These are phyloP conservation scores for Parietaria judaica DNA, from an alignment of 306 rosid genomes.

Conservation along the genomic window DNA sequence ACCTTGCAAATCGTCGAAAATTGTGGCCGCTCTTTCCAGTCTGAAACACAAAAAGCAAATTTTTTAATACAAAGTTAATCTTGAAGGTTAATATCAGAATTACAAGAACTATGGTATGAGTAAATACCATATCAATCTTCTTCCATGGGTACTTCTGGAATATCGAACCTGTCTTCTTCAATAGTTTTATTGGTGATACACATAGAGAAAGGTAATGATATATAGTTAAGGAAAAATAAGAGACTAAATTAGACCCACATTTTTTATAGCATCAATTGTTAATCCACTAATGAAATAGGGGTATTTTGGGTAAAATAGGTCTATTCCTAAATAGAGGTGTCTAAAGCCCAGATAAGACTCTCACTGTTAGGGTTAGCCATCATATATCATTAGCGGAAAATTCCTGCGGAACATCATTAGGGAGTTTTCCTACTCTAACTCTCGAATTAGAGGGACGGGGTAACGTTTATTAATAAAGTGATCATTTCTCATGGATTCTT, in stretches of 20 bases:
- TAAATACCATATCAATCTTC: conserved; percentile 32
- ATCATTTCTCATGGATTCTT: too few relatives aligned
- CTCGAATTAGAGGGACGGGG: too few relatives aligned
- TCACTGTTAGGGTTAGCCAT: too few relatives aligned
- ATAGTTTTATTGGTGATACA: conserved; percentile 56
- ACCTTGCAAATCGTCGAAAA: neutral
- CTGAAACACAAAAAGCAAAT: neutral
- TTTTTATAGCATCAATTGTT: neutral
- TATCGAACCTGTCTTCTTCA: conserved; percentile 74
- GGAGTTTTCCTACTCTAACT: too few relatives aligned
- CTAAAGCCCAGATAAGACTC: too few relatives aligned
- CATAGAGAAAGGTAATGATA: conserved; percentile 33
- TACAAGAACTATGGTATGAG: neutral
- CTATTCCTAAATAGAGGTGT: too few relatives aligned
- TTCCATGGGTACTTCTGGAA: conserved; percentile 96
- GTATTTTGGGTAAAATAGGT: too few relatives aligned
- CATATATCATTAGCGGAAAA: too few relatives aligned
- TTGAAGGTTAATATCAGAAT: neutral
- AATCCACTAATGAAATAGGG: too few relatives aligned
- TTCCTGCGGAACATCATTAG: too few relatives aligned
- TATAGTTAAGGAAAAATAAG: conserved; percentile 33
- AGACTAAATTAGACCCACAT: neutral
- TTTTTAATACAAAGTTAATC: neutral
- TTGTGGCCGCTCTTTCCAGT: neutral
- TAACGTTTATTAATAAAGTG: too few relatives aligned